Conservation (phyloP, 768 basidiomycete genomes). For the Clitopilus passeckerianus region DNA sequence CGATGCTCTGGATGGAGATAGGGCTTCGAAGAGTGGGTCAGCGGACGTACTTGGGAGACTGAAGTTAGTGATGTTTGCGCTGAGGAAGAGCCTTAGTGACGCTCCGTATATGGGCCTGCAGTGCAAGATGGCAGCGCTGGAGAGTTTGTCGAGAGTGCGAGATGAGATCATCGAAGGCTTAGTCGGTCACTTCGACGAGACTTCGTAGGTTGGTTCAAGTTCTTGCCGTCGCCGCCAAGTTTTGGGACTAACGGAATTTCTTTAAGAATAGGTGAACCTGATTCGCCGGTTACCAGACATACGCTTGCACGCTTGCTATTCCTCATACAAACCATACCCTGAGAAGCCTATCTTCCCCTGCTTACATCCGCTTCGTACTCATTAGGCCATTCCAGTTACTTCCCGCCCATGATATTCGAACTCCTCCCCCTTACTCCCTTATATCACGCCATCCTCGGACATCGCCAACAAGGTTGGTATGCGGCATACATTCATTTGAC, state of each 20-base stretch:
- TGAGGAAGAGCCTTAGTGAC: slow-evolving; percentile 30
- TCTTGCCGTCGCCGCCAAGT: not conserved
- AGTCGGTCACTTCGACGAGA: slow-evolving; percentile 27
- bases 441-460: not conserved
- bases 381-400: not conserved
- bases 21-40: slow-evolving; percentile 32
- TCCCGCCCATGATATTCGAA: not conserved
- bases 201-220: not conserved
- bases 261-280: no score
- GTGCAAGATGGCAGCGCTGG: slow-evolving; percentile 41
- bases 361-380: not conserved
- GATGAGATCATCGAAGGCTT: slow-evolving; percentile 37
- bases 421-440: not conserved
- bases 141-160: slow-evolving; percentile 31
- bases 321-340: not conserved
- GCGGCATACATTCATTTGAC: not conserved
- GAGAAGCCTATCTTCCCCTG: not conserved
- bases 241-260: no score
- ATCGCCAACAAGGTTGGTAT: not conserved
- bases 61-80: slow-evolving; percentile 32
- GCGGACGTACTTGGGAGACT: slow-evolving; percentile 63
- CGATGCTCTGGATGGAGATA: slow-evolving; percentile 40
- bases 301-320: no score
- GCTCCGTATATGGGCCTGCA: slow-evolving; percentile 29
- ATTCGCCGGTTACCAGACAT: no score